These are phyloP conservation scores for Euphorbia tirucalli DNA, from an alignment of 345 rosid species.

Conservation along the genomic window DNA sequence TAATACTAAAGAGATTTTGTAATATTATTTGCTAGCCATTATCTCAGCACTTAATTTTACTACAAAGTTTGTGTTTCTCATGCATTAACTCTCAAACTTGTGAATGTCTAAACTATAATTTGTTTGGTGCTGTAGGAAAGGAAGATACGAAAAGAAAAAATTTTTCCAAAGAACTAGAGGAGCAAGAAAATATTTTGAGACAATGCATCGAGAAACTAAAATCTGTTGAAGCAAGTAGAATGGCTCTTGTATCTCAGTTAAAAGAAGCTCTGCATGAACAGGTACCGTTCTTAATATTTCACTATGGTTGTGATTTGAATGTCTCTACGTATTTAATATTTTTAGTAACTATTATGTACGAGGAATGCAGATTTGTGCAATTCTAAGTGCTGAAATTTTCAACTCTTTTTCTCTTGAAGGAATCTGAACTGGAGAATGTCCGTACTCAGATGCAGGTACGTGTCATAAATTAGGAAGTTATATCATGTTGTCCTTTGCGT, in stretches of 20 bases:
- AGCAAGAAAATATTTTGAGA: constrained; percentile 68
- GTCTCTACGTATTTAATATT: neutral
- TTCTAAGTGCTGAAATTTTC: neutral
- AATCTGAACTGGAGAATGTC: constrained; percentile 82
- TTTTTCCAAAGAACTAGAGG: constrained; percentile 67
- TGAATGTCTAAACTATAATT: constrained; percentile 15
- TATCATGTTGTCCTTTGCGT: neutral
- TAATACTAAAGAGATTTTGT: neutral
- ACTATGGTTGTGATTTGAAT: neutral
- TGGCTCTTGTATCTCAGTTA: constrained; percentile 69
- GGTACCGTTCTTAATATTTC: constrained; percentile 32
- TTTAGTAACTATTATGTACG: neutral
- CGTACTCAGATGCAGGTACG: constrained; percentile 79
- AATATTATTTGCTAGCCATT: constrained; percentile 3
- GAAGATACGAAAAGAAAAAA: constrained; percentile 57
- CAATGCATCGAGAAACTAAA: constrained; percentile 76
- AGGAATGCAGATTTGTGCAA: neutral
- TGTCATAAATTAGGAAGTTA: neutral
- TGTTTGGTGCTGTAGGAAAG: constrained; percentile 43
- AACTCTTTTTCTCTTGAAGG: constrained; percentile 38
- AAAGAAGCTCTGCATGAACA: constrained; percentile 80
- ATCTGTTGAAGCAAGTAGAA: constrained; percentile 71
- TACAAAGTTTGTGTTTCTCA: neutral
- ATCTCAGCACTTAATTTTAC: neutral
- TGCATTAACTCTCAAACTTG: constrained; percentile 15